Conservation (phyloP, 495 filamentous ascomycete species). For the Penicillium angulare region DNA sequence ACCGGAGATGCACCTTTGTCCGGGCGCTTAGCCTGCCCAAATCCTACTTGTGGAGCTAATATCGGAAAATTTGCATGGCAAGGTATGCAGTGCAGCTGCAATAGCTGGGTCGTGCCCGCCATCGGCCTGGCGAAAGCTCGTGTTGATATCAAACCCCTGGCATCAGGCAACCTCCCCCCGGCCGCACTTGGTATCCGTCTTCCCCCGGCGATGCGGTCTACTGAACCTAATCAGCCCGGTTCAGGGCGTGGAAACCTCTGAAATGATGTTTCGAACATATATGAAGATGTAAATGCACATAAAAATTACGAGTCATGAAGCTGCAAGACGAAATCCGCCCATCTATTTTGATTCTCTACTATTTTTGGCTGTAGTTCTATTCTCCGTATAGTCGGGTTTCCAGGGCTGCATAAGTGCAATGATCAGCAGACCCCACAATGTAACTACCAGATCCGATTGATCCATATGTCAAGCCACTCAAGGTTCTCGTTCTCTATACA, state of each 20-base stretch:
- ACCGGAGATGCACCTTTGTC: conserved; percentile 7
- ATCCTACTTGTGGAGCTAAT: conserved; percentile 35
- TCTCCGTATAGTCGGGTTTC: not conserved
- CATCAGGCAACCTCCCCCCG: conserved; percentile 15
- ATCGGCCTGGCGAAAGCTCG: conserved; percentile 80
- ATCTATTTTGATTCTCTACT: not conserved
- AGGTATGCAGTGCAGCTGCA: conserved; percentile 89
- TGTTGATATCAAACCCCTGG: conserved; percentile 62
- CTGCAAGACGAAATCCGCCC: not conserved
- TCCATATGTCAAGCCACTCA: conserved; percentile 6
- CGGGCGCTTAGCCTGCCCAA: conserved; percentile 5
- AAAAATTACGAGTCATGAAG: not conserved
- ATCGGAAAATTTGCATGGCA: conserved; percentile 96
- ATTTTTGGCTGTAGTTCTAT: not conserved
- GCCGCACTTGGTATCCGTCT: conserved; percentile 40
- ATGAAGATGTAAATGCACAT: too few species aligned
- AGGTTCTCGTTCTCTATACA: not conserved
- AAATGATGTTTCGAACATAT: conserved; percentile 2
- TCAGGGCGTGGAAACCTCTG: conserved; percentile 36
- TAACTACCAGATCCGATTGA: conserved; percentile 6
- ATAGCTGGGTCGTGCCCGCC: conserved; percentile 84
- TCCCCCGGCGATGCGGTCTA: conserved; percentile 41
- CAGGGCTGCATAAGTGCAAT: conserved; percentile 2
- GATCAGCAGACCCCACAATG: conserved; percentile 10
- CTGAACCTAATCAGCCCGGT: not conserved